Evolutionary conservation across 2,329 filamentous ascomycete species (phyloP), one percentile per base, ranked within the genome.

Genomic region (Escovopsis sp.): DNA sequence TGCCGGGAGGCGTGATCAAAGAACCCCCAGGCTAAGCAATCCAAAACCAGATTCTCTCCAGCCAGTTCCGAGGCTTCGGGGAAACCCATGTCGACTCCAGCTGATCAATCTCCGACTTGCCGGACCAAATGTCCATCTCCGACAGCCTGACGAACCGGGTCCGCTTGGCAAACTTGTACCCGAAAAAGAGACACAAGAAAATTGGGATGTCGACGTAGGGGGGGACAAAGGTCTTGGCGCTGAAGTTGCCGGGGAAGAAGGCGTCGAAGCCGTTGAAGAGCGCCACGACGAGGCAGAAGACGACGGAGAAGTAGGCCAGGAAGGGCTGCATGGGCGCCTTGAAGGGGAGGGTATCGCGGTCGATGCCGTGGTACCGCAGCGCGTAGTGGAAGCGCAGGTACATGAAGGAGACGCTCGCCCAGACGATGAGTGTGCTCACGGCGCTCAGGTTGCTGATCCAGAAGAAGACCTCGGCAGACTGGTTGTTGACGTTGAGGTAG

Each of bases 241-340:
- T 59, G 36, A 64, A 66, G 32, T 57, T 55, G 12, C 68, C 62
- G 0, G 78, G 75, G 45, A 85, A 67, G 54, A 87, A 87, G 4
- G 83, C 77, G 2, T 79, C 70, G 48, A 85, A 87, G 0, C 82
- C 82, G 36, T 81, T 79, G 33, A 85, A 80, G 46, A 86, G 68
- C 1, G 78, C 74, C 63, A 87, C 79, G 33, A 81, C 54, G 26
- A 71, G 65, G 34, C 77, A 82, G 43, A 73, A 77, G 3, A 63
- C 57, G 5, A 85, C 62, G 1, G 78, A 70, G 44, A 77, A 74
- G 39, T 60, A 87, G 2, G 81, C 80, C 4, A 77, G 65, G 54
- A 74, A 86, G 3, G 83, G 83, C 61, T 87, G 81, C 47, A 73
- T 65, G 18, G 68, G 70, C 3, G 76, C 72, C 46, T 72, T 77